Conservation (phyloP, 768 basidiomycete genomes). For the Termitomyces eurrhizus region DNA sequence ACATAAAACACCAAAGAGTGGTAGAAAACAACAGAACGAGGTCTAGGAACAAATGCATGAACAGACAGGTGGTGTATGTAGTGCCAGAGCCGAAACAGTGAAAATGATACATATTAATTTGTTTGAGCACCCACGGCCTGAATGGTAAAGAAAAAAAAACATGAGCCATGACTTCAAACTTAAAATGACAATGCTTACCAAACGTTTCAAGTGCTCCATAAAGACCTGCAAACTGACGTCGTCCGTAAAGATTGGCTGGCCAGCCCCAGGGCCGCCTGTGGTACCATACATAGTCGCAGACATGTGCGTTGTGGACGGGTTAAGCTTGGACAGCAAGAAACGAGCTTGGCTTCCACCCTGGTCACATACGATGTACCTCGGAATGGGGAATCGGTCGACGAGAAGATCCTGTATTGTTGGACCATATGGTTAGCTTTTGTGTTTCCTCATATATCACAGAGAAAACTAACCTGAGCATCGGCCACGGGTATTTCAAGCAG, state of each 20-base stretch:
- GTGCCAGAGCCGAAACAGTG: neutral
- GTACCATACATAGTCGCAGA: conserved; percentile 88
- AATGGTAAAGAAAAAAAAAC: neutral
- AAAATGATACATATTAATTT: conserved; percentile 33
- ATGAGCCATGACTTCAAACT: neutral
- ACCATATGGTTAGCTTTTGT: neutral
- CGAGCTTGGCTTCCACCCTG: conserved; percentile 97
- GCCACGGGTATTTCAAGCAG: conserved; percentile 79
- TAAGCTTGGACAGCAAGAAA: conserved; percentile 95
- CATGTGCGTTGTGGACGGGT: conserved; percentile 98
- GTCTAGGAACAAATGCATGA: conserved; percentile 12
- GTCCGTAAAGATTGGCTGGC: conserved; percentile 97
- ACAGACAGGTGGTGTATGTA: conserved; percentile 4
- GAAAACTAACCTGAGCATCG: conserved; percentile 73
- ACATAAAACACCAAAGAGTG: neutral
- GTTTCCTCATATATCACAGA: neutral
- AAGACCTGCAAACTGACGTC: conserved; percentile 97
- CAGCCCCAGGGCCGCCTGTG: conserved; percentile 57
- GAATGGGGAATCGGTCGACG: conserved; percentile 93
- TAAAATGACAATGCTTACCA: conserved; percentile 47
- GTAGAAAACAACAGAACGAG: conserved; percentile 9
- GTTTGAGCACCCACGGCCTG: conserved; percentile 71
- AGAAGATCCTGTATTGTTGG: conserved; percentile 69
- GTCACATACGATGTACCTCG: conserved; percentile 96
- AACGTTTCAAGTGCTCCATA: conserved; percentile 94